Conservation (phyloP, 768 basidiomycete species). For the Hypsizygus marmoreus region DNA sequence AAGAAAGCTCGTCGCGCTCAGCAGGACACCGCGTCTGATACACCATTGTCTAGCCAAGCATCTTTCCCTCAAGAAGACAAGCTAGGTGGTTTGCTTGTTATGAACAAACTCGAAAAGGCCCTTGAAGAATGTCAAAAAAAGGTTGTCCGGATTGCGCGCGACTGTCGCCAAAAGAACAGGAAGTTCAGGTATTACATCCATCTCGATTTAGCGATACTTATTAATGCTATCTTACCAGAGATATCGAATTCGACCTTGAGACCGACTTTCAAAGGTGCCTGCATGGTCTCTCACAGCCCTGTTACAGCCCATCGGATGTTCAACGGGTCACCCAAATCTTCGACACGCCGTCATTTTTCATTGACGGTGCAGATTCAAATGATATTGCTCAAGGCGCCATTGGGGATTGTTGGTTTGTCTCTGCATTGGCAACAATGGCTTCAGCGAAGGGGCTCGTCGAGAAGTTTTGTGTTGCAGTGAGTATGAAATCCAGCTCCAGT, state of each 20-base stretch:
- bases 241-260: constrained; percentile 57
- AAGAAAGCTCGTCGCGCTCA: too few species aligned
- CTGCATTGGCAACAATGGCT: constrained; percentile 51
- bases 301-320: constrained; percentile 38
- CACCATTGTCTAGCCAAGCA: not conserved
- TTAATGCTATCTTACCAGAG: constrained; percentile 30
- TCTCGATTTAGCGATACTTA: not conserved
- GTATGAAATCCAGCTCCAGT: too few species aligned
- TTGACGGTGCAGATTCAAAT: constrained; percentile 41
- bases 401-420: constrained; percentile 59
- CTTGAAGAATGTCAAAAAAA: constrained; percentile 44
- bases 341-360: constrained; percentile 50
- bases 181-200: constrained; percentile 44
- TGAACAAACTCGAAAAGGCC: constrained; percentile 47
- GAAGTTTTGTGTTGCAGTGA: constrained; percentile 52
- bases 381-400: constrained; percentile 51
- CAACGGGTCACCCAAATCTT: constrained; percentile 54
- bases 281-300: constrained; percentile 31
- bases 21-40: too few species aligned
- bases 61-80: constrained; percentile 3
- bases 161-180: constrained; percentile 49
- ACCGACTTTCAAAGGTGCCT: constrained; percentile 41
- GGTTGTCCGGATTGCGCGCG: constrained; percentile 45
- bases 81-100: constrained; percentile 39
- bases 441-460: constrained; percentile 46